Evolutionary conservation across 371 early-diverging fungal species (phyloP).

Genomic region (Mucor piriformis): DNA sequence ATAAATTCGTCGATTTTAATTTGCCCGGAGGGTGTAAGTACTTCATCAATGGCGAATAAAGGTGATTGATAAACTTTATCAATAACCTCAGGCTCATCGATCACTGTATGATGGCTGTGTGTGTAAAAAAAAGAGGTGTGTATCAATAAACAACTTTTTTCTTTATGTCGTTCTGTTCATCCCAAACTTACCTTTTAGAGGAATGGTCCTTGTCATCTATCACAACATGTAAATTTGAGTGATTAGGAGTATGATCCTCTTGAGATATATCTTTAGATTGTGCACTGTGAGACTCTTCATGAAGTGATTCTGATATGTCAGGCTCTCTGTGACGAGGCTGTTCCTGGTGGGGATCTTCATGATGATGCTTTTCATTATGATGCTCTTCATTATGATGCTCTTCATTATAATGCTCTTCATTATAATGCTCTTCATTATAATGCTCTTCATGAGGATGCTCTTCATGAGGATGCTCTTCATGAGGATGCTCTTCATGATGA

Average conservation of each 20-base stretch:
- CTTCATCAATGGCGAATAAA: conserved; percentile 23
- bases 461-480: conserved; percentile 7
- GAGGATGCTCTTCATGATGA: conserved; percentile 15
- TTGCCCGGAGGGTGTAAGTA: conserved; percentile 10
- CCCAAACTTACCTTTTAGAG: too few relatives aligned
- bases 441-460: conserved; percentile 7
- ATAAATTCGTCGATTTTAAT: conserved; percentile 23
- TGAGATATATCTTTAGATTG: not conserved
- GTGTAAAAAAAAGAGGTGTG: not conserved
- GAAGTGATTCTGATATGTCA: not conserved
- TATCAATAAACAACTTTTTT: not conserved
- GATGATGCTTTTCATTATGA: conserved; percentile 1
- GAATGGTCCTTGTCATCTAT: not conserved
- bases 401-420: conserved; percentile 4
- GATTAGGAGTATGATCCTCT: not conserved
- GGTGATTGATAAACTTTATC: not conserved
- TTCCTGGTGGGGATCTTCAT: not conserved
- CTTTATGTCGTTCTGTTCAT: too few relatives aligned
- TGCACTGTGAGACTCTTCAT: not conserved
- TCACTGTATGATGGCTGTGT: not conserved
- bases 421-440: not conserved
- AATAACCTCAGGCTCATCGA: not conserved
- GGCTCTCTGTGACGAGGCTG: not conserved
- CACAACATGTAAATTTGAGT: too few relatives aligned
- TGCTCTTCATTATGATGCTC: conserved; percentile 6